phyloP scores from a whole-genome alignment of 805 yeast species.

The Candida oleophila region DNA sequence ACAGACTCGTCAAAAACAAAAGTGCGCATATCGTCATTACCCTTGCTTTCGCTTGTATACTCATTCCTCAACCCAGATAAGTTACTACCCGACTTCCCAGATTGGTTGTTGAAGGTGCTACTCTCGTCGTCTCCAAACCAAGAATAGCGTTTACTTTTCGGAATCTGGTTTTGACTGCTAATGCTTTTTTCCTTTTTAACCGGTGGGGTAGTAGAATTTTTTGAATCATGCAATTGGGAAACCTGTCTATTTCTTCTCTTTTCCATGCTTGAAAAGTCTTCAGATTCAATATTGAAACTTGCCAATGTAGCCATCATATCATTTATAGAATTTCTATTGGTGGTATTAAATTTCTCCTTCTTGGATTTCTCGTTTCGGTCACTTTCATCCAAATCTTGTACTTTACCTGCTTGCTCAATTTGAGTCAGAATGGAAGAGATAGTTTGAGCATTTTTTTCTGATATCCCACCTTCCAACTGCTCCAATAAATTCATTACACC shows the following conservation, averaged over 20 bases:
- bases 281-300: slow-evolving; percentile 12
- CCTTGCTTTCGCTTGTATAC: background rate
- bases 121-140: slow-evolving; percentile 31
- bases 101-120: slow-evolving; percentile 10
- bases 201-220: background rate
- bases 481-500: slow-evolving; percentile 29
- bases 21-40: background rate
- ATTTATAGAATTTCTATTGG: slow-evolving; percentile 26
- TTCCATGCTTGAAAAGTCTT: background rate
- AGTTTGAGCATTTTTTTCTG: slow-evolving; percentile 12
- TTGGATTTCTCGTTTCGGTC: slow-evolving; percentile 6
- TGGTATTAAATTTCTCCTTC: background rate
- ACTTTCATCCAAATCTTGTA: background rate
- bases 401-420: slow-evolving; percentile 3
- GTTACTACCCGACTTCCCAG: background rate
- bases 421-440: background rate
- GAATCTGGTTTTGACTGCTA: background rate
- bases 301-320: slow-evolving; percentile 33
- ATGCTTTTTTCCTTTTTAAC: background rate
- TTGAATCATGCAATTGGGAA: background rate
- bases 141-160: slow-evolving; percentile 20
- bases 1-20: slow-evolving; percentile 25
- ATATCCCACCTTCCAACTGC: slow-evolving; percentile 15
- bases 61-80: slow-evolving; percentile 1
- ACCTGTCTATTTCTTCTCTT: slow-evolving; percentile 7